Evolutionary conservation across 2,329 filamentous ascomycete genomes (phyloP).

Genomic region (Penicillium rolfsii): DNA sequence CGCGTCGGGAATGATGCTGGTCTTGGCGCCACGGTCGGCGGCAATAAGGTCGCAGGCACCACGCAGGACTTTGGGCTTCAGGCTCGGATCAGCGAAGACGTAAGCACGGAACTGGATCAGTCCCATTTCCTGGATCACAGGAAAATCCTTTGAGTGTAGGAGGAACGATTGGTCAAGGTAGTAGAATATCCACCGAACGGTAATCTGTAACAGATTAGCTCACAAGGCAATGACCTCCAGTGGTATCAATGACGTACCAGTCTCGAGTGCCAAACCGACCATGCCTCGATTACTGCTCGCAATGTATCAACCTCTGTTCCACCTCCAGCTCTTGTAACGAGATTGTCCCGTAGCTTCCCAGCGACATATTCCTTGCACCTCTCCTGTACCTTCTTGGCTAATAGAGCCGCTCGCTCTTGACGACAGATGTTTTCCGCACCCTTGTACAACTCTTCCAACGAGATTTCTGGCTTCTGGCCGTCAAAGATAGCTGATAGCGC

Average conservation of each 20-base stretch:
- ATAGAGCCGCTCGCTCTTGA: slow-evolving; percentile 68
- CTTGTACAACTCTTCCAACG: slow-evolving; percentile 87
- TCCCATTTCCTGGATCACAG: slow-evolving; percentile 79
- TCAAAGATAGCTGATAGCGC: slow-evolving; percentile 76
- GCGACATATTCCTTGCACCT: slow-evolving; percentile 68
- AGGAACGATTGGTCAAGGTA: slow-evolving; percentile 91
- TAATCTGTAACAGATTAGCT: slow-evolving; percentile 55
- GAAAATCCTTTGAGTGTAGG: slow-evolving; percentile 68
- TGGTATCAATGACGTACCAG: slow-evolving; percentile 57
- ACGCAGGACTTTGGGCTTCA: slow-evolving; percentile 60
- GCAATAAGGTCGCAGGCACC: slow-evolving; percentile 78
- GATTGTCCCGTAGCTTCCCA: slow-evolving; percentile 58
- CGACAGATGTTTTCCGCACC: slow-evolving; percentile 91
- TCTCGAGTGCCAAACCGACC: slow-evolving; percentile 78
- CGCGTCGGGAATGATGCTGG: slow-evolving; percentile 60
- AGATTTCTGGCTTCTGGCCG: slow-evolving; percentile 64
- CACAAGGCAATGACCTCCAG: neutral
- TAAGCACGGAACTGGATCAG: slow-evolving; percentile 72
- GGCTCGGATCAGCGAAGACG: slow-evolving; percentile 57
- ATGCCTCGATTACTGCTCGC: slow-evolving; percentile 62
- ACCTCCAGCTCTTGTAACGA: slow-evolving; percentile 60
- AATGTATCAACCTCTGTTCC: slow-evolving; percentile 68
- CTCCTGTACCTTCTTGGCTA: slow-evolving; percentile 68
- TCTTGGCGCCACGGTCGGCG: slow-evolving; percentile 64
- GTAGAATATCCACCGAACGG: slow-evolving; percentile 86